Evolutionary conservation across 148 eudicot genomes (phyloP).

Genomic region (Chenopodium quinoa): DNA sequence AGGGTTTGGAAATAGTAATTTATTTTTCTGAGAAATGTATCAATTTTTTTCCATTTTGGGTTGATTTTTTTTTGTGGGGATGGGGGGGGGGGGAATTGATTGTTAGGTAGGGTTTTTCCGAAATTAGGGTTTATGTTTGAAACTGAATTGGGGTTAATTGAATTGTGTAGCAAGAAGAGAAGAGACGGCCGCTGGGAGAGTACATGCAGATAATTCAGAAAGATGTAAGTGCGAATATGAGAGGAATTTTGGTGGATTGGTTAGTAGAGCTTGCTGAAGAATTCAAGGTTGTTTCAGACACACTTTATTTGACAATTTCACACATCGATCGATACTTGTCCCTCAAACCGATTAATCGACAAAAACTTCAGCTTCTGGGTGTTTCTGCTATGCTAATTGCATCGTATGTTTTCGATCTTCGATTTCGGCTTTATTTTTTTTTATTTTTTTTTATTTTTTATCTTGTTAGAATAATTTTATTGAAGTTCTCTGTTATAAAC

Average conservation of each 20-base stretch:
- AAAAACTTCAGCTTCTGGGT: slow-evolving; percentile 84
- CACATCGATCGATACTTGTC: slow-evolving; percentile 81
- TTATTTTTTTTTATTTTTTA: neutral
- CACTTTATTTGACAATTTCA: slow-evolving; percentile 63
- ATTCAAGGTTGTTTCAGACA: slow-evolving; percentile 78
- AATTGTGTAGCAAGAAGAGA: slow-evolving; percentile 50
- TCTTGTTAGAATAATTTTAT: neutral
- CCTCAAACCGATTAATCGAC: slow-evolving; percentile 50
- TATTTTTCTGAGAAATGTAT: no score
- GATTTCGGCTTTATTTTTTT: neutral
- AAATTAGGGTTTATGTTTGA: neutral
- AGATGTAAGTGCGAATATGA: slow-evolving; percentile 82
- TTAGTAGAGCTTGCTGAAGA: slow-evolving; percentile 92
- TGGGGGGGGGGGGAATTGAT: neutral
- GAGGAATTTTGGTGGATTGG: slow-evolving; percentile 93
- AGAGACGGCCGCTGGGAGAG: slow-evolving; percentile 67
- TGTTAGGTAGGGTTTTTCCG: neutral
- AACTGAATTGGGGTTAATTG: slow-evolving; percentile 6
- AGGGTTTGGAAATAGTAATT: neutral
- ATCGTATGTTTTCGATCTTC: slow-evolving; percentile 52
- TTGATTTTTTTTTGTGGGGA: neutral
- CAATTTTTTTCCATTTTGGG: neutral
- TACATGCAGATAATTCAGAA: slow-evolving; percentile 73
- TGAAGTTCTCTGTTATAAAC: neutral
- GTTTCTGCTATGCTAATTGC: slow-evolving; percentile 94